Conservation (phyloP, 371 early-diverging fungal species). For the Mucor racemosus region DNA sequence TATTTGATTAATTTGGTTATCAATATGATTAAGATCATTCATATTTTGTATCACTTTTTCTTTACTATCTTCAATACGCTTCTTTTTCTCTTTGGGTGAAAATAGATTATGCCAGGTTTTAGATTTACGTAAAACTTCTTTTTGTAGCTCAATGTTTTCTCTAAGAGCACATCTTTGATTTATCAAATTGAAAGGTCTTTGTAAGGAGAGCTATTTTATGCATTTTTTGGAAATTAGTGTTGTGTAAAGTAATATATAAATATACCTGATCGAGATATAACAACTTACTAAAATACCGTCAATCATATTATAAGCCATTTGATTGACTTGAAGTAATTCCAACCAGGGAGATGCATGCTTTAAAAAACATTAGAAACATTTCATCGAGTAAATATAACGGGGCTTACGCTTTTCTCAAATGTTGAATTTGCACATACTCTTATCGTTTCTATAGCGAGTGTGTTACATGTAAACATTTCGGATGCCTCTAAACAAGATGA, state of each 20-base stretch:
- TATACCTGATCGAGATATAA: not conserved
- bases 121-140: constrained; percentile 33
- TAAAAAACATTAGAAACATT: not conserved
- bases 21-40: constrained; percentile 36
- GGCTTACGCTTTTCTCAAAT: constrained; percentile 17
- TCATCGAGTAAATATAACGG: not conserved
- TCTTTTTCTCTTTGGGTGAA: constrained; percentile 35
- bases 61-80: constrained; percentile 33
- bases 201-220: constrained; percentile 36
- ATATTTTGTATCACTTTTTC: constrained; percentile 43
- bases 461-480: not conserved
- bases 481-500: not conserved
- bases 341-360: constrained; percentile 22
- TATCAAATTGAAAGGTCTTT: constrained; percentile 38
- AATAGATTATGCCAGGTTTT: constrained; percentile 44
- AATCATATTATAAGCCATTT: constrained; percentile 30
- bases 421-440: constrained; percentile 24
- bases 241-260: not conserved
- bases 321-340: constrained; percentile 20
- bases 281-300: constrained; percentile 43
- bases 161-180: constrained; percentile 26
- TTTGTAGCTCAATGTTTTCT: constrained; percentile 37
- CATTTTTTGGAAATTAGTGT: not conserved
- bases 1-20: constrained; percentile 44
- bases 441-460: constrained; percentile 20